Evolutionary conservation across 441 rosid species (phyloP), one percentile per base, ranked within the genome.

Genomic region (Gossypium schwendimanii): DNA sequence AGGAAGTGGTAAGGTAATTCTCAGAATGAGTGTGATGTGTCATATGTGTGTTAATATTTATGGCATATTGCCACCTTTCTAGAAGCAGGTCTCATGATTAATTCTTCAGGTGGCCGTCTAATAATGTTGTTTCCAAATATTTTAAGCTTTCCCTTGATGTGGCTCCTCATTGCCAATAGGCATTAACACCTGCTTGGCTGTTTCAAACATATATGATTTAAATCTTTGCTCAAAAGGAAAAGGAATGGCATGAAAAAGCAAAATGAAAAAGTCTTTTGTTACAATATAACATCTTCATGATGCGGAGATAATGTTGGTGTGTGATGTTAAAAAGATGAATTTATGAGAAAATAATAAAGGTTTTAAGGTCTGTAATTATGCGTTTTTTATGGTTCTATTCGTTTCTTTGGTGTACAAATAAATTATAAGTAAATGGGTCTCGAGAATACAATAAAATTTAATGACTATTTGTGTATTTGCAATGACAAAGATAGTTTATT

Each of bases 41-140:
- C 41, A 33, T 33, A 33, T 33, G 6, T 58, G 44, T 36, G 44
- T 36, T 36, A 36, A 14, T 14, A 26, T 58, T 41, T 49, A 59
- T 76, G 60, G 26, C 28, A 21, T 55, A 36, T 47, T 55, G 77
- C 65, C 49, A 53, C 72, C 75, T 78, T 76, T 73, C 9, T 60
- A 63, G 60, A 67, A 70, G 82, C 80, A 76, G 8, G 63, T 52
- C 64, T 72, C 81, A 69, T 80, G 17, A 71, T 78, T 63, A 69
- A 71, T 72, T 76, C 79, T 77, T 79, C 81, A 73, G 62, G 57
- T 59, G 63, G 26, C 78, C 14, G 73, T 45, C 76, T 78, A 72
- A 75, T 73, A n/a, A 72, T 74, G 64, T 41, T 20, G 52, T 36
- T 17, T 11, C 4, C 36, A 50, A 20, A 58, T 9, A 14, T 17